phyloP scores from a whole-genome alignment of 1,284 basidiomycete species.

The Pascua sp. region DNA sequence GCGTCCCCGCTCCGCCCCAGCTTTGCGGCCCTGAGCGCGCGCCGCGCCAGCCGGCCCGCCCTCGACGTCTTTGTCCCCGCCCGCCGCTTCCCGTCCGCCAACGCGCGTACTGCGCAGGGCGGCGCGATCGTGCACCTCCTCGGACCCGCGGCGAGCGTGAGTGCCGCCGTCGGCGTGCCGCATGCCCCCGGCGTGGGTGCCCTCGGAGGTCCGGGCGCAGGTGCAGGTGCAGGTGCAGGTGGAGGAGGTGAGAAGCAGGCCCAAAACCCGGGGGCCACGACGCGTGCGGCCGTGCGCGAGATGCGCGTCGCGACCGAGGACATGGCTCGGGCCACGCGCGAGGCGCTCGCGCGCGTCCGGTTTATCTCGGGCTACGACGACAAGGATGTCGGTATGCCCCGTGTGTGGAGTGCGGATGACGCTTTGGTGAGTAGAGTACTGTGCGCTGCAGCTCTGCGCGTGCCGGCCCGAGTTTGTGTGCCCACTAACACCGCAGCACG shows the following conservation, averaged over 20 bases:
- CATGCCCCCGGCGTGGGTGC: no score
- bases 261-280: no score
- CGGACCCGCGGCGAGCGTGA: constrained; percentile 20
- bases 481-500: constrained; percentile 17
- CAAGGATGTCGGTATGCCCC: constrained; percentile 20
- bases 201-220: no score
- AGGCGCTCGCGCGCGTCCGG: constrained; percentile 19
- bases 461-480: no score
- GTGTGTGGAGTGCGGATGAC: constrained; percentile 32
- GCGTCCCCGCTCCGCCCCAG: constrained; percentile 22
- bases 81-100: constrained; percentile 35
- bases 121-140: constrained; percentile 39
- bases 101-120: constrained; percentile 18
- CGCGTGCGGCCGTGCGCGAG: no score
- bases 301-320: constrained; percentile 5
- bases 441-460: background rate
- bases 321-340: constrained; percentile 12
- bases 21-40: constrained; percentile 33
- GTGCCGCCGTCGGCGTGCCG: no score
- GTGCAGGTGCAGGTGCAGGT: no score
- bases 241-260: no score
- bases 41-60: constrained; percentile 29
- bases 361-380: constrained; percentile 33
- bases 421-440: constrained; percentile 32
- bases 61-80: constrained; percentile 26